These are phyloP conservation scores for Thozetella sp. DNA, from an alignment of 495 filamentous ascomycete genomes.

Conservation along the genomic window DNA sequence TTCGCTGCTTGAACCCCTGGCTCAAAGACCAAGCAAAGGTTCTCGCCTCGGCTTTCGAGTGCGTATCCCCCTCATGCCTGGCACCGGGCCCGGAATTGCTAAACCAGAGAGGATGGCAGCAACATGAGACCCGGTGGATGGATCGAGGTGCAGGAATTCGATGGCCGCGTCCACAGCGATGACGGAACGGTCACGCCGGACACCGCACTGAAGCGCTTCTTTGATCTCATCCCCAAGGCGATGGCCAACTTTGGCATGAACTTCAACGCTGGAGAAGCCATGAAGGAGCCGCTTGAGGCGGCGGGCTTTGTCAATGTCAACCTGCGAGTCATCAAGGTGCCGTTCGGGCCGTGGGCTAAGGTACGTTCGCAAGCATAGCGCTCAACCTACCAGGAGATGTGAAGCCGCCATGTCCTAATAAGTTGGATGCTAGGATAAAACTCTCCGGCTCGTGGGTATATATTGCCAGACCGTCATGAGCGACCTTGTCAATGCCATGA, in stretches of 20 bases:
- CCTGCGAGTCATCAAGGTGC: constrained; percentile 49
- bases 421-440: constrained; percentile 26
- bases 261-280: constrained; percentile 44
- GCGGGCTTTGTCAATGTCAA: constrained; percentile 59
- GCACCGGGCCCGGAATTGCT: too few species aligned
- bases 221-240: constrained; percentile 20
- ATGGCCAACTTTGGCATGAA: constrained; percentile 30
- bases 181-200: constrained; percentile 27
- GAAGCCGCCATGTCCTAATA: not conserved
- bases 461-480: constrained; percentile 44
- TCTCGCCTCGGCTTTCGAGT: constrained; percentile 23
- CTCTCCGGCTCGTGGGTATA: constrained; percentile 55
- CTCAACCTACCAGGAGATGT: too few species aligned
- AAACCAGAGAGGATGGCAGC: constrained; percentile 5
- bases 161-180: constrained; percentile 26
- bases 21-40: constrained; percentile 41
- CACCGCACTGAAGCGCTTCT: constrained; percentile 26
- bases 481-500: constrained; percentile 51
- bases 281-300: constrained; percentile 44
- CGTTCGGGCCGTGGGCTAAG: constrained; percentile 54
- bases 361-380: too few species aligned
- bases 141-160: constrained; percentile 34
- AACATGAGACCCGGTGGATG: constrained; percentile 23
- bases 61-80: constrained; percentile 4
- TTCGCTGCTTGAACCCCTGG: constrained; percentile 33